Evolutionary conservation across 495 filamentous ascomycete species (phyloP), one percentile per base, ranked within the genome.

Genomic region (Monascus purpureus): DNA sequence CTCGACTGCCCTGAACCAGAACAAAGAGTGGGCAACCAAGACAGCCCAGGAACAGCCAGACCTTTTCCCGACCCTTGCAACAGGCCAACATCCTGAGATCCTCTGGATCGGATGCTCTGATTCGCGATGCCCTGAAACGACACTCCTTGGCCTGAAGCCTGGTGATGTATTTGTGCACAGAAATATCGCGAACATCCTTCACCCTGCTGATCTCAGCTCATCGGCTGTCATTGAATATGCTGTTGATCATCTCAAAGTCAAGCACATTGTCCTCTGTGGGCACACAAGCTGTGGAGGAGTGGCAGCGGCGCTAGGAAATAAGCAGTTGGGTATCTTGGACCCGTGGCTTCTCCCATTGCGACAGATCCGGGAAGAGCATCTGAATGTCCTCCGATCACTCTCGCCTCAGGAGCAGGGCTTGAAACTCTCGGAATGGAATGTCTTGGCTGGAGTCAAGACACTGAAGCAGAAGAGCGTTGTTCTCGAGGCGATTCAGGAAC

Each of bases 81-180:
- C 49, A 25, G 77, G 78, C 37, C 85, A 94, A 49, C 46, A 65
- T 1, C 85, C 85, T 0, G 56, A 75, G 39, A 82, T 90, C 47
- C 75, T 94, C 41, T 94, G 86, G 86, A 67, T 94, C 42, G 86
- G 85, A 45, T 94, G 86, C 69, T 81, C 83, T 40, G 85, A 94
- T 65, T 82, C 77, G 13, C 80, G 86, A 37, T 77, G 80, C 47
- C 85, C 85, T 1, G 86, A 94, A 52, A 93, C 85, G 8, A 86
- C 78, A 34, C 61, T 94, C 43, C 67, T 86, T 3, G 74, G 75
- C 40, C 68, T 86, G 28, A 65, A 84, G 37, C 85, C 85, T 3
- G 86, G 86, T 41, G 84, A 94, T 43, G 76, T 93, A 41, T 94
- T 94, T 54, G 78, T 84, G 33, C 86, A 93, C 67, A 82, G 86